Evolutionary conservation across 116 monocot genomes (phyloP).

Genomic region (Phalaenopsis hybrid): DNA sequence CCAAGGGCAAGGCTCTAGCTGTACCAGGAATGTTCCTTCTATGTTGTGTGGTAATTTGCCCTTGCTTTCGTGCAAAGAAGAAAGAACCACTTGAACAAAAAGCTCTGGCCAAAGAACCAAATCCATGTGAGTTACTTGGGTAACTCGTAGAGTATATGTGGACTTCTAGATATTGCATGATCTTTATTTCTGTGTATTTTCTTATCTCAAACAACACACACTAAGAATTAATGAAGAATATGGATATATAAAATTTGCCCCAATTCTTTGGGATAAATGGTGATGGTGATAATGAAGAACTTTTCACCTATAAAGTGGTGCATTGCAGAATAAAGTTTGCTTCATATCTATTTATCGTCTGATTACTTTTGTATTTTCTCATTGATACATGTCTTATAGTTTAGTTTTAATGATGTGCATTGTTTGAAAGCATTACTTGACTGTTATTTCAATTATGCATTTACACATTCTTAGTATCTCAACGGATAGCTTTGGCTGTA

Average conservation of each 20-base stretch:
- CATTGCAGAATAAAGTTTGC: background rate
- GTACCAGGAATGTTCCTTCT: slow-evolving; percentile 31
- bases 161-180: background rate
- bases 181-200: background rate
- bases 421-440: background rate
- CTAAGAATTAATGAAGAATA: background rate
- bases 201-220: background rate
- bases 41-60: slow-evolving; percentile 35
- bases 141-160: background rate
- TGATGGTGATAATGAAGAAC: background rate
- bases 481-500: too few relatives aligned
- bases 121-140: slow-evolving; percentile 17
- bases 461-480: too few relatives aligned
- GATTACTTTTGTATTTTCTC: background rate
- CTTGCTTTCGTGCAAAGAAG: slow-evolving; percentile 39
- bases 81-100: slow-evolving; percentile 26
- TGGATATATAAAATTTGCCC: background rate
- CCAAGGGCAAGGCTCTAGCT: slow-evolving; percentile 16
- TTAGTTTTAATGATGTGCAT: background rate
- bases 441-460: too few relatives aligned
- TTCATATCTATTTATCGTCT: background rate
- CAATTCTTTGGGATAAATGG: background rate
- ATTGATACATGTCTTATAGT: background rate
- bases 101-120: slow-evolving; percentile 20
- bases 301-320: background rate